A percentile compares a stretch with the other conserved stretches of the same genome.
These are phyloP conservation scores for Fonsecaea nubica DNA, from an alignment of 2,329 filamentous ascomycete species.

Conservation along the genomic window DNA sequence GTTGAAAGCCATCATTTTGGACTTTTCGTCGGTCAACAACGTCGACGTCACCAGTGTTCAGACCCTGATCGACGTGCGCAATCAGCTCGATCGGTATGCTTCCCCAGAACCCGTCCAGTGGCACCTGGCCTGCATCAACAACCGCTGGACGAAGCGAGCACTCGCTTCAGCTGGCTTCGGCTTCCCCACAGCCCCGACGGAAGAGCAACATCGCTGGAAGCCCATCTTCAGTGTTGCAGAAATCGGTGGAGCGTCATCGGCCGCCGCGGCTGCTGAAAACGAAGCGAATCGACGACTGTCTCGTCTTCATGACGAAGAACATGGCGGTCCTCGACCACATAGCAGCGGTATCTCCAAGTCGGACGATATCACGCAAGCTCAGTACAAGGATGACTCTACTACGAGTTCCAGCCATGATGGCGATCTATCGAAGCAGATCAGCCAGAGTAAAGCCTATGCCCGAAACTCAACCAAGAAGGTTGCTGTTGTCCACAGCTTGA, in stretches of 20 bases:
- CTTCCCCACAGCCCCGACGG: slow-evolving; percentile 67
- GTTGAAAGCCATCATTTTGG: slow-evolving; percentile 87
- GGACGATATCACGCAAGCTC: slow-evolving; percentile 12
- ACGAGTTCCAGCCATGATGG: slow-evolving; percentile 45
- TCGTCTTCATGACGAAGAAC: slow-evolving; percentile 42
- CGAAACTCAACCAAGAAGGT: slow-evolving; percentile 45
- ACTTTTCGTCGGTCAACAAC: slow-evolving; percentile 92
- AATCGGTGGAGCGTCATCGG: slow-evolving; percentile 73
- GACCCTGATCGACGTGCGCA: slow-evolving; percentile 89
- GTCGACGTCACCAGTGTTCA: slow-evolving; percentile 93
- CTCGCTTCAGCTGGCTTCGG: slow-evolving; percentile 88
- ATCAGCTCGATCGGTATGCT: slow-evolving; percentile 87
- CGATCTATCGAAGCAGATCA: slow-evolving; percentile 54
- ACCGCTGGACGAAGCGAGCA: slow-evolving; percentile 91
- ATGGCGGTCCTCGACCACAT: slow-evolving; percentile 33
- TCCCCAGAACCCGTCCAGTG: slow-evolving; percentile 84
- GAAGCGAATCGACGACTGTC: slow-evolving; percentile 58
- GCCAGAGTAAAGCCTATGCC: slow-evolving; percentile 56
- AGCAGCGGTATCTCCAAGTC: slow-evolving; percentile 3
- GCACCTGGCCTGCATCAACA: slow-evolving; percentile 94
- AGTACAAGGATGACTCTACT: slow-evolving; percentile 38
- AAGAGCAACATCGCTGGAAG: slow-evolving; percentile 75
- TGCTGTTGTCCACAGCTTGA: slow-evolving; percentile 81
- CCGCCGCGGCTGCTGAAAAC: slow-evolving; percentile 71
- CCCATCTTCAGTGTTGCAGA: slow-evolving; percentile 95